These are phyloP conservation scores for Verticillium nubilum DNA, from an alignment of 2,329 filamentous ascomycete species.

Conservation along the genomic window DNA sequence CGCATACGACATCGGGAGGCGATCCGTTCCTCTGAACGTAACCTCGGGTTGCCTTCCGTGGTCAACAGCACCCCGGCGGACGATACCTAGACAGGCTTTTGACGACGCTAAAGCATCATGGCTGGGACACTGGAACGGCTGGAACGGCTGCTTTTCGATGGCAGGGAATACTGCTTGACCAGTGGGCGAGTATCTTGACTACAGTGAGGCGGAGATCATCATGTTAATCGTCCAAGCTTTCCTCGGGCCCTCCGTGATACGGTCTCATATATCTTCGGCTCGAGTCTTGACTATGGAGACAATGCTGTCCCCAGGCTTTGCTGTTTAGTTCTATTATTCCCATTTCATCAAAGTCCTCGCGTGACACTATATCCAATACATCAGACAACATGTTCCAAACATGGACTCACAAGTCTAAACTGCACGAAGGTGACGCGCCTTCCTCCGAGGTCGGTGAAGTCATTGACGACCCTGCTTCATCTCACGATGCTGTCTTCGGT, in stretches of 20 bases:
- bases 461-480: background rate
- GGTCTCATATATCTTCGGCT: background rate
- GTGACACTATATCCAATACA: background rate
- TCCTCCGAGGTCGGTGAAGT: slow-evolving; percentile 6
- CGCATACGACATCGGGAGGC: background rate
- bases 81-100: background rate
- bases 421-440: background rate
- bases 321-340: background rate
- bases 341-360: background rate
- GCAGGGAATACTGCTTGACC: background rate
- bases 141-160: background rate
- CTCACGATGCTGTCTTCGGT: slow-evolving; percentile 24
- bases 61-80: background rate
- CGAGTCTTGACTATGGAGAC: background rate
- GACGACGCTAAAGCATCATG: too few species aligned
- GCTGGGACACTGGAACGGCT: background rate
- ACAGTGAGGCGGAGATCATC: background rate
- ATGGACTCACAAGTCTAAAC: background rate
- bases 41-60: background rate
- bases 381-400: background rate
- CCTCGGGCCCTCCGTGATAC: background rate
- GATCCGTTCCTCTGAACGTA: background rate
- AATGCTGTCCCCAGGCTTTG: background rate
- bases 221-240: background rate
- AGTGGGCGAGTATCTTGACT: background rate